Evolutionary conservation across 1,284 basidiomycete genomes (phyloP), one percentile per base, ranked within the genome.

Genomic region (Phylloporus gajari): DNA sequence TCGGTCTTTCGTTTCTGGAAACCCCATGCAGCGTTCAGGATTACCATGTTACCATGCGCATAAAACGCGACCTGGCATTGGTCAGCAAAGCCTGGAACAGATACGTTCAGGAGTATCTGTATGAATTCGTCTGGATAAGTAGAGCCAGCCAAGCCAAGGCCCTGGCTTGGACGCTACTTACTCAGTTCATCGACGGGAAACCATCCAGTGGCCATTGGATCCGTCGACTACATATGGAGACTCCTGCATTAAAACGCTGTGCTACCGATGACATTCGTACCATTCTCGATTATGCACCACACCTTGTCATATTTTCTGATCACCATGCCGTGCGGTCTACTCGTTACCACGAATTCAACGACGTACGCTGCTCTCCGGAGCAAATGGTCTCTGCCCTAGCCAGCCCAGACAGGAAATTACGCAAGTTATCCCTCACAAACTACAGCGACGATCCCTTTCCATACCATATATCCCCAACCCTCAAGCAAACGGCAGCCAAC

Each of bases 51-150:
- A 78, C 83, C 71, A 88, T 93, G 84, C 77, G 75, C 15, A 81
- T 83, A 71, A 92, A 92, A 76, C 82, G 83, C 38, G 80, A 82
- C 67, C 79, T 92, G 32, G 85, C 88, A 9, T 83, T 88, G 58
- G 91, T 93, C 12, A 90, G 82, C 75, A 85, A 86, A 65, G 79
- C 83, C 12, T 93, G 90, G 90, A 84, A 89, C 77, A 83, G 79
- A 58, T 84, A 89, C 70, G 83, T 86, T 19, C 88, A 89, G 72
- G 86, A 87, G 62, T 86, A 88, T 61, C 79, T 93, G 21, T 93
- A 88, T 81, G 90, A 93, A 77, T 91, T 89, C 77, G 86, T 93
- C 59, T 92, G 92, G 92, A 89, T 94, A 74, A 84, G 85, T 67
- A 84, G 86, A 56, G 87, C 88, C 8, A 82, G 84, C 51, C 90